These are phyloP conservation scores for Sugiyamaella boreocaroliniensis DNA, from an alignment of 805 yeast genomes.

Conservation along the genomic window DNA sequence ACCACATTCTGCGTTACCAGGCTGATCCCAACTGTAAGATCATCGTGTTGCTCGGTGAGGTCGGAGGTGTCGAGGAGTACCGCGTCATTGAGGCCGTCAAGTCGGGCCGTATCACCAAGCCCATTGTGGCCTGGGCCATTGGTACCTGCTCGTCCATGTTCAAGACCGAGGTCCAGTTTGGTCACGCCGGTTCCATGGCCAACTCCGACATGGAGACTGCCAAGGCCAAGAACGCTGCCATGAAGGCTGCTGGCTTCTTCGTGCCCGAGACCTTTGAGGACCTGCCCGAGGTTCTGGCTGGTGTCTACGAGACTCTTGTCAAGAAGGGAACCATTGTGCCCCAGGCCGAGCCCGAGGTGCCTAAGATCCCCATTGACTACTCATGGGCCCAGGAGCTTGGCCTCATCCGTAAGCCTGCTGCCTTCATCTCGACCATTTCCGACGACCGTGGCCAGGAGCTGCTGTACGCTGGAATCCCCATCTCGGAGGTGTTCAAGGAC, in stretches of 20 bases:
- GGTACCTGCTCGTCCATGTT: conserved; percentile 67
- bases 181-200: conserved; percentile 68
- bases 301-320: conserved; percentile 73
- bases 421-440: conserved; percentile 42
- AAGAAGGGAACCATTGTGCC: conserved; percentile 35
- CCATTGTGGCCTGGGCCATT: conserved; percentile 66
- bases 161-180: conserved; percentile 55
- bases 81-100: conserved; percentile 64
- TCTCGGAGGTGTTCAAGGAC: conserved; percentile 41
- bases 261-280: conserved; percentile 71
- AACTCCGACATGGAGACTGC: conserved; percentile 68
- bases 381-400: conserved; percentile 45
- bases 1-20: conserved; percentile 59
- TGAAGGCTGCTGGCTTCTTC: conserved; percentile 88
- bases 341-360: conserved; percentile 38
- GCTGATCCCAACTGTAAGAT: conserved; percentile 60
- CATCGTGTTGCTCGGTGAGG: conserved; percentile 60
- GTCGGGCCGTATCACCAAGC: conserved; percentile 56
- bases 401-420: conserved; percentile 42
- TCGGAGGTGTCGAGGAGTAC: conserved; percentile 69
- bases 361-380: conserved; percentile 43
- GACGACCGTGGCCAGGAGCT: conserved; percentile 45
- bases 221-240: conserved; percentile 58
- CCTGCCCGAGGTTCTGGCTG: conserved; percentile 34
- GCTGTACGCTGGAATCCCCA: conserved; percentile 42